Conservation (phyloP, 768 basidiomycete species). For the Macrocybe gigantea region DNA sequence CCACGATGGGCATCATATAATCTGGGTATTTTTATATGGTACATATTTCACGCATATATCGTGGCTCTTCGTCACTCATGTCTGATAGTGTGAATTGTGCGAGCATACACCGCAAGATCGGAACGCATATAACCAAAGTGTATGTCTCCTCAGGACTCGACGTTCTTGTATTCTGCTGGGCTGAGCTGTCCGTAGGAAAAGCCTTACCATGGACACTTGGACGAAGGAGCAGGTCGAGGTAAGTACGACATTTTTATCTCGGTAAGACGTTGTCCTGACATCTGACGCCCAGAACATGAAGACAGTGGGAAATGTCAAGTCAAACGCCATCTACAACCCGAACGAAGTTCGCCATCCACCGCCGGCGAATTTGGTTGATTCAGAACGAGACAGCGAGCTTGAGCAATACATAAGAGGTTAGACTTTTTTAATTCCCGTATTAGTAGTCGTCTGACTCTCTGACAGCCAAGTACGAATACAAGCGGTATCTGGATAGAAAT, state of each 20-base stretch:
- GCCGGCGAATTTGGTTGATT: conserved; percentile 71
- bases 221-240: conserved; percentile 87
- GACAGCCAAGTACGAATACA: conserved; percentile 79
- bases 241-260: conserved; percentile 17
- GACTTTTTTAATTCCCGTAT: conserved; percentile 17
- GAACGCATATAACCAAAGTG: conserved; percentile 93
- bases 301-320: conserved; percentile 72
- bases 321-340: conserved; percentile 77
- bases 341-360: conserved; percentile 80
- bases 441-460: conserved; percentile 1
- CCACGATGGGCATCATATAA: conserved; percentile 91
- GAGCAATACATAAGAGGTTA: conserved; percentile 86
- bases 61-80: neutral
- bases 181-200: conserved; percentile 54
- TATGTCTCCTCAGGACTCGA: conserved; percentile 30
- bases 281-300: conserved; percentile 57
- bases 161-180: neutral
- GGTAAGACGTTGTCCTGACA: conserved; percentile 3
- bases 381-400: conserved; percentile 82
- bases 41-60: conserved; percentile 9
- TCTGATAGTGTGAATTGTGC: conserved; percentile 73
- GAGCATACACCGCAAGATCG: conserved; percentile 89
- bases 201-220: conserved; percentile 84
- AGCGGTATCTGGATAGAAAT: conserved; percentile 51
- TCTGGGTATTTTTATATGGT: conserved; percentile 88